Base-by-base conservation (phyloP, 768 basidiomycete genomes). In the Glaciozyma antarctica region DNA sequence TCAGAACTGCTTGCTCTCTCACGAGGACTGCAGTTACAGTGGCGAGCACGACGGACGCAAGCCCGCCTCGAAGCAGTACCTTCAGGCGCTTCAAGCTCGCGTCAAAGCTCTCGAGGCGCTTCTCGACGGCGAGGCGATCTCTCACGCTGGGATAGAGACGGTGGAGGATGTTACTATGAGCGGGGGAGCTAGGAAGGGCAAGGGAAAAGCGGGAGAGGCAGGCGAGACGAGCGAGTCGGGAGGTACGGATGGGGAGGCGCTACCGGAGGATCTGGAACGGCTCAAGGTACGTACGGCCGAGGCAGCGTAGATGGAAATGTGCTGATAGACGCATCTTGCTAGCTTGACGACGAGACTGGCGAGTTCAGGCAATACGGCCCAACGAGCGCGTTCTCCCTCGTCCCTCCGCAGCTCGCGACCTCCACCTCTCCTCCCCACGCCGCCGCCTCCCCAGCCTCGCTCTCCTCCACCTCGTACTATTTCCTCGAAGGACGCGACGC, bases 361-460 rank as follows among this genome's bases (percentile, higher is more conserved):
- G 71, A 75, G 43, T 60, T 75, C 28, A 71, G 74, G n/a, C 62
- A 69, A 0, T 74, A 75, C 58, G 76, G 76, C 8, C 76, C 76
- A 3, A 76, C 75, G 1, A 71, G 69, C 5, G 75, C 76, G 0
- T 75, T 74, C 48, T 71, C 72, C 3, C 73, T 74, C 56, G 54
- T 75, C n/a, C n/a, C n/a, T n/a, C n/a, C n/a, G n/a, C n/a, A n/a
- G n/a, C n/a, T n/a, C n/a, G n/a, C n/a, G n/a, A n/a, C n/a, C 6
- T 5, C 4, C 38, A 32, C 12, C 58, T n/a, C 58, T 16, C 41
- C 19, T 56, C 62, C 22, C n/a, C 12, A 21, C 6, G 9, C 49
- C 34, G 16, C 58, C 15, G 19, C 59, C n/a, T 51, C 56, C 28
- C 41, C 24, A 8, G 19, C 34, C 38, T n/a, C 38, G 2, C 49